Conservation (phyloP, 2,329 filamentous ascomycete species). For the Lojkania enalia region DNA sequence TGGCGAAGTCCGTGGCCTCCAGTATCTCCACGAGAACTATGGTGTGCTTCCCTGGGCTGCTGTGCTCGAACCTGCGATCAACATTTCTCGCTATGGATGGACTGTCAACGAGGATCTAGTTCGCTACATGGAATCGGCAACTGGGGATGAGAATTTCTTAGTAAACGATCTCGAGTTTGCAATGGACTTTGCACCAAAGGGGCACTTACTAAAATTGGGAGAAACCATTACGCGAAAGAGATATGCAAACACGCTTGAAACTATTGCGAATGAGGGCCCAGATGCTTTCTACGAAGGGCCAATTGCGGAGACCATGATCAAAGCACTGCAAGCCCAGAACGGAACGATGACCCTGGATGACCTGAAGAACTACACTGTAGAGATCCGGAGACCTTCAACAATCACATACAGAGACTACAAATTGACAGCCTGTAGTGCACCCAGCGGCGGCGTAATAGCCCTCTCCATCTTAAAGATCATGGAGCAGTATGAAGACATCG, state of each 20-base stretch:
- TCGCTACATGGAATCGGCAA: slow-evolving; percentile 66
- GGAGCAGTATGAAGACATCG: slow-evolving; percentile 72
- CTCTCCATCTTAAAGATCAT: slow-evolving; percentile 80
- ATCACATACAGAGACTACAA: slow-evolving; percentile 65
- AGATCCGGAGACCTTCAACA: slow-evolving; percentile 62
- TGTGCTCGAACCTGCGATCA: slow-evolving; percentile 73
- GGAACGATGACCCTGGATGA: slow-evolving; percentile 88
- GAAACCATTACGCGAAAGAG: slow-evolving; percentile 79
- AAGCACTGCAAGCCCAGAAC: slow-evolving; percentile 66
- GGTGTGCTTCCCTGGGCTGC: slow-evolving; percentile 60
- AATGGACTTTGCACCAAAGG: slow-evolving; percentile 84
- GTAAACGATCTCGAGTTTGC: slow-evolving; percentile 78
- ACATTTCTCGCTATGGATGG: slow-evolving; percentile 64
- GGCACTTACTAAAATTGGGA: slow-evolving; percentile 69
- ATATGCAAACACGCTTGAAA: slow-evolving; percentile 78
- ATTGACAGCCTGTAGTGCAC: slow-evolving; percentile 70
- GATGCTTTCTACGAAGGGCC: slow-evolving; percentile 75
- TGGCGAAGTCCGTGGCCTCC: slow-evolving; percentile 76
- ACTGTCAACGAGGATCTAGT: slow-evolving; percentile 72
- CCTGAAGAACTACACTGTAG: slow-evolving; percentile 71
- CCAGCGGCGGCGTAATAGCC: slow-evolving; percentile 76
- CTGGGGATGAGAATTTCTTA: slow-evolving; percentile 64
- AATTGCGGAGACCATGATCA: slow-evolving; percentile 74
- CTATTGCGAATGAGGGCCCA: slow-evolving; percentile 72
- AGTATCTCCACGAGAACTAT: slow-evolving; percentile 74